These are phyloP conservation scores for Coniochaeta sp. DNA, from an alignment of 2,329 filamentous ascomycete species.

Conservation along the genomic window DNA sequence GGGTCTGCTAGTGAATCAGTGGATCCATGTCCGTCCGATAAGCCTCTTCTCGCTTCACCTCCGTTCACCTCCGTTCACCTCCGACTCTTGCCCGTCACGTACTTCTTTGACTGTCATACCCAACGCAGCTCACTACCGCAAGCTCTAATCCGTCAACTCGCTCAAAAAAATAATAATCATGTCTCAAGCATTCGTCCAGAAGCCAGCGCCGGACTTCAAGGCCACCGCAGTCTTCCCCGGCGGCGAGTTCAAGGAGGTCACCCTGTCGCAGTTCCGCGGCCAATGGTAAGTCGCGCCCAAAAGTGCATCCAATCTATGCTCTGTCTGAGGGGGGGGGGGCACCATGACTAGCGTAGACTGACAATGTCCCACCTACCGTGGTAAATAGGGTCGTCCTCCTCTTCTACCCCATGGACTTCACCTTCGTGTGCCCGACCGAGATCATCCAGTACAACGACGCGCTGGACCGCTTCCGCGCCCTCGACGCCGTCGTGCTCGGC, in stretches of 20 bases:
- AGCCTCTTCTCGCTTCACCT: too few relatives aligned
- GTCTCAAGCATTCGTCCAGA: constrained; percentile 39
- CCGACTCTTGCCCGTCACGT: too few relatives aligned
- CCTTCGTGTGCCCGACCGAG: constrained; percentile 60
- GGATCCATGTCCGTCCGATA: too few relatives aligned
- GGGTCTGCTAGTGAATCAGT: too few relatives aligned
- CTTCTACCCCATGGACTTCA: constrained; percentile 63
- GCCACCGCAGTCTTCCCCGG: constrained; percentile 41
- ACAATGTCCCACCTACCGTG: neutral
- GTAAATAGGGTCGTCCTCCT: constrained; percentile 50
- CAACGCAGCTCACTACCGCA: too few relatives aligned
- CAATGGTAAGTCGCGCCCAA: constrained; percentile 30
- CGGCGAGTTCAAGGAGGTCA: constrained; percentile 39
- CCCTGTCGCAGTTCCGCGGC: constrained; percentile 35
- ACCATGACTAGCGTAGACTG: neutral
- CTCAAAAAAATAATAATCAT: constrained; percentile 16
- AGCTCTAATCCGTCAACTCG: neutral
- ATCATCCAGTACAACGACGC: constrained; percentile 59
- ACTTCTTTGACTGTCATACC: too few relatives aligned
- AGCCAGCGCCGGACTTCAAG: constrained; percentile 40
- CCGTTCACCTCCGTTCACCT: too few relatives aligned
- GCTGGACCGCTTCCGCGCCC: constrained; percentile 49
- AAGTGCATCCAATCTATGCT: too few relatives aligned
- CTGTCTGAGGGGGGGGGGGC: too few relatives aligned
- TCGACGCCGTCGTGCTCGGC: constrained; percentile 53